Evolutionary conservation across 495 filamentous ascomycete species (phyloP), one percentile per base, ranked within the genome.

Genomic region (Lentithecium fluviatile): DNA sequence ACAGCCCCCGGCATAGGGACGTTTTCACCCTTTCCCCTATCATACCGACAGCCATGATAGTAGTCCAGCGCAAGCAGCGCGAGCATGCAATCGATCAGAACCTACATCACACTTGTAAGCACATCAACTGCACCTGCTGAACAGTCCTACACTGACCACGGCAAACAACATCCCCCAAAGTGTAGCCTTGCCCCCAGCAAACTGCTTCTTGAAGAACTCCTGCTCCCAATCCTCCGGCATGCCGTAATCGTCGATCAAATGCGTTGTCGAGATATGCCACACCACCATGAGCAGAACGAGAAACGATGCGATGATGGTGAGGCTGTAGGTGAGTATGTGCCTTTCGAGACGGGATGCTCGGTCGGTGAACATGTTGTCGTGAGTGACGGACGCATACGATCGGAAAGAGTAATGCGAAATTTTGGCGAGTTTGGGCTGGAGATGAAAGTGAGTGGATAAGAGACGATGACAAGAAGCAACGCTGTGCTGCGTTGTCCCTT

Each of bases 161-260:
- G 40, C 19, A 20, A 43, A 43, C 19, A 43, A 20, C 15, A 43
- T 15, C 40, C 40, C 40, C 40, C 40, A 43, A 43, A 43, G 40
- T 43, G 40, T 13, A 6, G 5, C 40, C 40, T 43, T 43, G 5
- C 40, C 40, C 3, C 40, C 40, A 3, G 15, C 40, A 20, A 43
- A 43, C 40, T 43, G 40, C 40, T n/a, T 5, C 19, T 43, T 43
- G 5, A n/a, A 6, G 19, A 43, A 43, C 5, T 43, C 40, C 19
- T 43, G 3, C 40, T 15, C 40, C 40, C 40, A 43, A 3, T 43
- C 40, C 13, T 15, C 13, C 19, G 40, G 40, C 40, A 43, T n/a
- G 3, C 40, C 40, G 40, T 43, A 43, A 13, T 43, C 29, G n/a
- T 51, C 48, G 20, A 29, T 36, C 12, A 51, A 20, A 51, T 51